Percentiles rank a stretch among this genome's conserved stretches.
phyloP scores from a whole-genome alignment of 129 eudicot species.

The Flaveria ramosissima region DNA sequence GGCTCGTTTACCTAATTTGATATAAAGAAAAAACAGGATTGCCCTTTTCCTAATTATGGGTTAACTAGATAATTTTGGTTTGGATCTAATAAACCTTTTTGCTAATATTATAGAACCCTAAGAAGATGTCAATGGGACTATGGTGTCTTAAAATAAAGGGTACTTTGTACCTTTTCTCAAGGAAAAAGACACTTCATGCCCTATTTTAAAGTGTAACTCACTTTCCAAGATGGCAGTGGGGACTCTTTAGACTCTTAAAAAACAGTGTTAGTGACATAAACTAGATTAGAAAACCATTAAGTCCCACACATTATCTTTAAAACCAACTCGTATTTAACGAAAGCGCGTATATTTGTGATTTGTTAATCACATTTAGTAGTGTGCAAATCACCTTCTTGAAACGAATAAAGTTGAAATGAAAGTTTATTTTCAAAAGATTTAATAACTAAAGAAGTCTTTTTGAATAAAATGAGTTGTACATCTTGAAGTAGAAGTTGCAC shows the following conservation, averaged over 20 bases:
- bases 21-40: constrained; percentile 17
- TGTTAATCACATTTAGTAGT: not conserved
- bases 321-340: not conserved
- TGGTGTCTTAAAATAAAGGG: constrained; percentile 31
- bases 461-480: constrained; percentile 19
- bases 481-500: constrained; percentile 20
- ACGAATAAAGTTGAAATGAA: not conserved
- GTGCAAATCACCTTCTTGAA: not conserved
- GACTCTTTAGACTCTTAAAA: constrained; percentile 23
- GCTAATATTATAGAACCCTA: constrained; percentile 11
- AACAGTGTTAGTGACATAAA: constrained; percentile 35
- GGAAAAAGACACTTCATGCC: constrained; percentile 26
- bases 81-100: constrained; percentile 2
- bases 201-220: constrained; percentile 22
- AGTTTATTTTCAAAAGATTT: not conserved
- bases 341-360: not conserved
- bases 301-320: constrained; percentile 23
- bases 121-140: constrained; percentile 23
- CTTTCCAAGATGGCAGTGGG: constrained; percentile 39
- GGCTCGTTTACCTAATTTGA: not conserved
- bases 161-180: constrained; percentile 9
- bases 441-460: not conserved
- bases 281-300: constrained; percentile 25
- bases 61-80: constrained; percentile 17
- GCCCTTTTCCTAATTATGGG: constrained; percentile 31